A percentile compares a stretch with the other conserved stretches of the same genome.
Evolutionary conservation across 2,329 filamentous ascomycete species (phyloP).

Genomic region (Nannizziopsis barbatae): DNA sequence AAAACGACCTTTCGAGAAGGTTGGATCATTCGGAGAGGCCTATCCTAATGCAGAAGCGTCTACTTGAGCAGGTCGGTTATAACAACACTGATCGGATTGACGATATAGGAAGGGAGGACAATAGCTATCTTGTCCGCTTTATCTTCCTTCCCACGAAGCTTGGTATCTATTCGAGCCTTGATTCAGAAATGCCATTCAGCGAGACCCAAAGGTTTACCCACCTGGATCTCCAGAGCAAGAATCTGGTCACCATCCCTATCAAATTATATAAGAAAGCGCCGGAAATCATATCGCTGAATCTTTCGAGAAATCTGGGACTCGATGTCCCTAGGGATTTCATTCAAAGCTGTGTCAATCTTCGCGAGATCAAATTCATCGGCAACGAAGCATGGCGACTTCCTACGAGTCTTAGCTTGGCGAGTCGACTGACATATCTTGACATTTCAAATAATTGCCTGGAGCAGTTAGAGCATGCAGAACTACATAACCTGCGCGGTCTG

Average conservation of each 20-base stretch:
- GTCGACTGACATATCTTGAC: conserved; percentile 74
- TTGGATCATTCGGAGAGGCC: conserved; percentile 69
- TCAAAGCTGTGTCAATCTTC: conserved; percentile 76
- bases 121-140: conserved; percentile 92
- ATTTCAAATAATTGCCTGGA: conserved; percentile 91
- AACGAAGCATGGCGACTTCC: conserved; percentile 85
- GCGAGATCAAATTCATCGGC: conserved; percentile 91
- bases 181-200: conserved; percentile 65
- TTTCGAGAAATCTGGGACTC: conserved; percentile 83
- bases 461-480: conserved; percentile 70
- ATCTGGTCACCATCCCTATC: conserved; percentile 89
- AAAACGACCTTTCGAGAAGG: conserved; percentile 78
- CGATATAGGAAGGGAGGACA: conserved; percentile 90
- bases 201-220: conserved; percentile 87
- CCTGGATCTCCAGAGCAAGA: conserved; percentile 80
- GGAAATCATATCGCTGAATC: conserved; percentile 88
- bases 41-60: conserved; percentile 77
- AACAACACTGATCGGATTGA: conserved; percentile 76
- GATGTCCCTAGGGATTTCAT: conserved; percentile 95
- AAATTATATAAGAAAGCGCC: conserved; percentile 79
- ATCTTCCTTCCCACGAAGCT: conserved; percentile 85
- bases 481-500: conserved; percentile 62
- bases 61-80: conserved; percentile 87
- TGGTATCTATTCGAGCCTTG: conserved; percentile 61
- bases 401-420: conserved; percentile 69